Evolutionary conservation across 2,329 filamentous ascomycete genomes (phyloP).

Genomic region (Ceratocystis cacaofunesta): DNA sequence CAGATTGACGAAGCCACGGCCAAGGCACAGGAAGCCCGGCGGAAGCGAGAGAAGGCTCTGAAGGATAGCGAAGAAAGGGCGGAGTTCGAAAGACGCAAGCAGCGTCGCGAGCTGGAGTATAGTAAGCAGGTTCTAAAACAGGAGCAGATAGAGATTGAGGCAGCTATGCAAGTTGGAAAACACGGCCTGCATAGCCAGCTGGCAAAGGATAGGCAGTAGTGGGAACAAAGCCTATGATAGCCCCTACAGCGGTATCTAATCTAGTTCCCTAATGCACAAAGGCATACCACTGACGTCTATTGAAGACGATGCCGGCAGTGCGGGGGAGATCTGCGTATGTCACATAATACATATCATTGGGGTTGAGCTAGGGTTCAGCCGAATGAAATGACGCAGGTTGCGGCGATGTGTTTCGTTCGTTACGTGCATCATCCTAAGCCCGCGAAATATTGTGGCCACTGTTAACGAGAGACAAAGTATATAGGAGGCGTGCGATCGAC

Average conservation of each 20-base stretch:
- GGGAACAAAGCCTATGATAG: background rate
- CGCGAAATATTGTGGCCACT: background rate
- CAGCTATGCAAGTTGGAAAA: slow-evolving; percentile 54
- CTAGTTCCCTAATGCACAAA: background rate
- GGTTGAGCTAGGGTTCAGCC: background rate
- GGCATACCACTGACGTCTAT: background rate
- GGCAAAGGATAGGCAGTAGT: background rate
- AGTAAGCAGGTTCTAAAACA: slow-evolving; percentile 48
- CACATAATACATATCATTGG: background rate
- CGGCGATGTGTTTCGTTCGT: no score
- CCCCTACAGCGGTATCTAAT: background rate
- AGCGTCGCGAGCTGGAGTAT: slow-evolving; percentile 43
- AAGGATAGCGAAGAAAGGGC: slow-evolving; percentile 48
- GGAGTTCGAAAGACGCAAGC: slow-evolving; percentile 45
- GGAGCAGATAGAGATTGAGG: slow-evolving; percentile 52
- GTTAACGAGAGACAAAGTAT: background rate
- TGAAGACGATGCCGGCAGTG: background rate
- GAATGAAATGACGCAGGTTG: no score
- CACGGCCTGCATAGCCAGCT: slow-evolving; percentile 27
- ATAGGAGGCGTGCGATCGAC: background rate
- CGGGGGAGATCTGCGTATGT: background rate
- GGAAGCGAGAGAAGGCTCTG: slow-evolving; percentile 50
- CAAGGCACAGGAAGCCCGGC: slow-evolving; percentile 36
- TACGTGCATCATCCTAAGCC: no score
- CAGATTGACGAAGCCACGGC: slow-evolving; percentile 37